Evolutionary conservation across 129 eudicot species (phyloP).

Genomic region (Helianthus annuus): HanXRQr2.0-SUNRISE NC_035449.2:87686729-87687228

Average conservation of each 20-base stretch:
- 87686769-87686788: conserved; percentile 59
- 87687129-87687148: not conserved
- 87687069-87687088: conserved; percentile 4
- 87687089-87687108: not conserved
- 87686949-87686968: conserved; percentile 94
- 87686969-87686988: conserved; percentile 88
- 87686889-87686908: conserved; percentile 82
- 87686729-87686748: conserved; percentile 56
- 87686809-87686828: conserved; percentile 96
- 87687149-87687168: no score
- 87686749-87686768: conserved; percentile 68
- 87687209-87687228: no score
- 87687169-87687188: no score
- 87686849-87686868: conserved; percentile 83
- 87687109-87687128: not conserved
- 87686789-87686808: conserved; percentile 89
- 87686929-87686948: conserved; percentile 95
- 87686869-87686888: conserved; percentile 80
- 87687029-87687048: conserved; percentile 98
- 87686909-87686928: conserved; percentile 76
- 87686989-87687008: conserved; percentile 88
- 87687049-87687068: conserved; percentile 1
- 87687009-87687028: conserved; percentile 90
- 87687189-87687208: no score
- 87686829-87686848: conserved; percentile 82